A percentile compares a stretch with the other conserved stretches of the same genome.
These are phyloP conservation scores for Paecilomyces niveus DNA, from an alignment of 2,329 filamentous ascomycete genomes.

Conservation along the genomic window DNA sequence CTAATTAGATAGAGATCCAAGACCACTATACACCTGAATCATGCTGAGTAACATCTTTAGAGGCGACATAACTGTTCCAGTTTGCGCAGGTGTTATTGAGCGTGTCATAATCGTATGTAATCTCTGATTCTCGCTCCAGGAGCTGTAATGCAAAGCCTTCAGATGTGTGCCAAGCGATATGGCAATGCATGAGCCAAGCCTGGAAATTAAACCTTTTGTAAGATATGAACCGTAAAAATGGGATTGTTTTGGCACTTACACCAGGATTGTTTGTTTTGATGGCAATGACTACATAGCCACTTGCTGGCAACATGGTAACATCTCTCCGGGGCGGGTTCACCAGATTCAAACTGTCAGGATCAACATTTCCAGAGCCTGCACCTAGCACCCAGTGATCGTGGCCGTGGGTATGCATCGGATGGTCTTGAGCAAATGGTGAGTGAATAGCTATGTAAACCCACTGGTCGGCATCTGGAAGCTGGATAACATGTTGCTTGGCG, in stretches of 20 bases:
- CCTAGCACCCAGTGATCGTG: background rate
- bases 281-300: background rate
- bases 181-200: background rate
- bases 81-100: background rate
- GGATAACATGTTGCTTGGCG: background rate
- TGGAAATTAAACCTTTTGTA: background rate
- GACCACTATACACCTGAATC: background rate
- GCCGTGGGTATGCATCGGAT: background rate
- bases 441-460: background rate
- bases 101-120: background rate
- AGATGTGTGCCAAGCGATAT: constrained; percentile 7
- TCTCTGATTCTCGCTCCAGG: background rate
- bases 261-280: background rate
- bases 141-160: background rate
- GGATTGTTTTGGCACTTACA: background rate
- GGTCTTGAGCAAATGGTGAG: background rate
- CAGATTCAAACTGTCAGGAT: background rate
- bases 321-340: background rate
- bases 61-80: background rate
- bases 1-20: background rate
- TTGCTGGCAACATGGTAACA: background rate
- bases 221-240: background rate
- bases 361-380: background rate
- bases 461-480: background rate
- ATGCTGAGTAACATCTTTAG: background rate